Percentiles rank a stretch among this genome's conserved stretches.
These are phyloP conservation scores for Pseudozyma thailandica DNA, from an alignment of 1,284 basidiomycete genomes.

Conservation along the genomic window DNA sequence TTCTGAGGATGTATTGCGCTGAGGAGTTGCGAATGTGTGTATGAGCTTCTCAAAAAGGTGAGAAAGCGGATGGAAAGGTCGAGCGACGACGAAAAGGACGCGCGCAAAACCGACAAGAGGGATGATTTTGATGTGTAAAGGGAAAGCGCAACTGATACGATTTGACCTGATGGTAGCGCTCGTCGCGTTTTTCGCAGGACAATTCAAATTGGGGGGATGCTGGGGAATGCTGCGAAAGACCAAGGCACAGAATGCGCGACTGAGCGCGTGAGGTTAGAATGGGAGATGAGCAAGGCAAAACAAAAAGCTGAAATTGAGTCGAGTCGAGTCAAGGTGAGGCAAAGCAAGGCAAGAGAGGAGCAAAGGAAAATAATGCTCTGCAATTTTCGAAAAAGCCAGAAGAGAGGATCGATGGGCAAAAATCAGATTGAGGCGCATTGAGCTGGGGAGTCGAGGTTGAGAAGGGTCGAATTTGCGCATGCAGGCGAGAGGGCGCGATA, in stretches of 20 bases:
- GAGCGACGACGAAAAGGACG: constrained; percentile 23
- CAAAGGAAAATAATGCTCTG: constrained; percentile 4
- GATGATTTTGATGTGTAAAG: constrained; percentile 25
- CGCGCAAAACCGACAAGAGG: constrained; percentile 29
- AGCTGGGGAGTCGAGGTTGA: too few species aligned
- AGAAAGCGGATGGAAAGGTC: constrained; percentile 21
- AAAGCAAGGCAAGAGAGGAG: not conserved
- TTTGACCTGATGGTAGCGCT: constrained; percentile 38
- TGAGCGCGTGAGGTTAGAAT: not conserved
- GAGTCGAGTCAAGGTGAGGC: constrained; percentile 4
- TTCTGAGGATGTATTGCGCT: constrained; percentile 2
- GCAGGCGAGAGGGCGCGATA: too few species aligned
- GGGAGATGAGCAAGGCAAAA: constrained; percentile 4
- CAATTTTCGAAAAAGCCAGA: constrained; percentile 18
- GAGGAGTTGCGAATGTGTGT: constrained; percentile 1
- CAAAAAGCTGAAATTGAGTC: constrained; percentile 3
- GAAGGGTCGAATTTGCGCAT: too few species aligned
- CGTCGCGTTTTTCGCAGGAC: constrained; percentile 49
- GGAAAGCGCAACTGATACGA: constrained; percentile 30
- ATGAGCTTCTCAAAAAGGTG: constrained; percentile 5
- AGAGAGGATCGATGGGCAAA: constrained; percentile 9
- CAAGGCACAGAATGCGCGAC: constrained; percentile 2
- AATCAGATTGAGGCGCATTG: not conserved
- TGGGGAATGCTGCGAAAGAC: constrained; percentile 9
- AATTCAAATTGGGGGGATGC: constrained; percentile 34